Percentiles rank a stretch among this genome's conserved stretches.
Conservation (phyloP, 176 grass and related monocot species). For the Ananas comosus region DNA sequence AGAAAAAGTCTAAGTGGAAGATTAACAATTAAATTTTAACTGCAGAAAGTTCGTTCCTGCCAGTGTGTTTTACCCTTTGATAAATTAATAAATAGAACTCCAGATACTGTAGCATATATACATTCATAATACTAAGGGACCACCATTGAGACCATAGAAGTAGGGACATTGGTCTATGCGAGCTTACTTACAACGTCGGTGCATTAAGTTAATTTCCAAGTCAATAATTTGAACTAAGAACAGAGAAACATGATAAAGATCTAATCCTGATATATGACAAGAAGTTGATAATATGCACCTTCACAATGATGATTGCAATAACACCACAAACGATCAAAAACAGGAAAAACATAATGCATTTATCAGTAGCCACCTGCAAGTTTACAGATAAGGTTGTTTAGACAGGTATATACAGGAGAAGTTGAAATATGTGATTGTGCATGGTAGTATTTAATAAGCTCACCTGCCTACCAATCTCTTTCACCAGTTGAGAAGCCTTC, state of each 20-base stretch:
- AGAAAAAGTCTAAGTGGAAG: too few relatives aligned
- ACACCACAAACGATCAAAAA: conserved; percentile 87
- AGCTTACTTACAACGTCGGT: background rate
- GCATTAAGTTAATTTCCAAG: background rate
- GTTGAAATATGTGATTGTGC: background rate
- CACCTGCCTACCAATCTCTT: conserved; percentile 56
- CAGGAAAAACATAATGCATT: conserved; percentile 87
- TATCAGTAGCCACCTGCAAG: conserved; percentile 93
- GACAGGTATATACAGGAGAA: background rate
- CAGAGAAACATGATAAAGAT: background rate
- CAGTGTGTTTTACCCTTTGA: too few relatives aligned
- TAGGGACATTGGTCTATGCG: too few relatives aligned
- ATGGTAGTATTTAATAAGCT: background rate
- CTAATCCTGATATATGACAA: background rate
- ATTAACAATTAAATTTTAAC: too few relatives aligned
- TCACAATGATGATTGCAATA: conserved; percentile 83
- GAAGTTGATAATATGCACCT: conserved; percentile 49
- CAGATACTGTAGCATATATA: too few relatives aligned
- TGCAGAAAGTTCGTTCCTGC: too few relatives aligned
- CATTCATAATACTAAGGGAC: too few relatives aligned
- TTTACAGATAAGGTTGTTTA: conserved; percentile 16
- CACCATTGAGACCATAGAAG: too few relatives aligned
- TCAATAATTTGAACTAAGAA: background rate
- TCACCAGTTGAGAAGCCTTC: conserved; percentile 50
- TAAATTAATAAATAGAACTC: too few relatives aligned